Percentiles rank a stretch among this genome's conserved stretches.
Conservation (phyloP, 1,139 yeast genomes). For the Waltiozyma sp. region DNA sequence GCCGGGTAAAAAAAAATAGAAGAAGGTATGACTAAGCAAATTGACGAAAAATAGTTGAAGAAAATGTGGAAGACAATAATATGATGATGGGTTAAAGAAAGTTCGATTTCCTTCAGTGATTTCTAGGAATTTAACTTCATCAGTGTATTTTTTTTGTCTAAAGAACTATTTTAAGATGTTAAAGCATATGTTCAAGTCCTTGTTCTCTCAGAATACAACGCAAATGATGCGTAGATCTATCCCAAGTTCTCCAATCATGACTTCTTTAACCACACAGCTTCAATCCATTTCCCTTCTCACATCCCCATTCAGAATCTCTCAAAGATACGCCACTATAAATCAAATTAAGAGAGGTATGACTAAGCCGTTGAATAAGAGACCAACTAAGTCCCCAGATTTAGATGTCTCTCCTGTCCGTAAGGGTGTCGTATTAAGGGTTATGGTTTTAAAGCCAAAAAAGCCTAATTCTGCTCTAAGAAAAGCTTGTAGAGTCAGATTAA, state of each 20-base stretch:
- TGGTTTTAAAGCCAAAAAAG: conserved; percentile 93
- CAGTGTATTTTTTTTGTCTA: background rate
- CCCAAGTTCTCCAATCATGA: conserved; percentile 2
- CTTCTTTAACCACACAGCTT: conserved; percentile 7
- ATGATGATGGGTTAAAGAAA: too few relatives aligned
- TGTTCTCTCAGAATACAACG: conserved; percentile 9
- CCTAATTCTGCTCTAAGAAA: conserved; percentile 98
- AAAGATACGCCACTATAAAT: conserved; percentile 51
- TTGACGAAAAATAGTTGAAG: background rate
- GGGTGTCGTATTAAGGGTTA: conserved; percentile 90
- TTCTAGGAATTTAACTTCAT: background rate
- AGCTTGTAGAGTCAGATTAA: conserved; percentile 87
- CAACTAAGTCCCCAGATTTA: conserved; percentile 69
- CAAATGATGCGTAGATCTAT: conserved; percentile 9
- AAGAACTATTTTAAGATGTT: conserved; percentile 6
- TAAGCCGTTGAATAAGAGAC: conserved; percentile 38
- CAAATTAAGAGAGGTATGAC: conserved; percentile 62
- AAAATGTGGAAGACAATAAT: background rate
- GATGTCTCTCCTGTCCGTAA: conserved; percentile 74
- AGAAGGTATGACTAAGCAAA: background rate
- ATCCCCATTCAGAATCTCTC: conserved; percentile 10
- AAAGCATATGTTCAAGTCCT: conserved; percentile 15
- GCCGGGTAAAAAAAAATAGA: background rate
- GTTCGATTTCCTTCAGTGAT: too few relatives aligned
- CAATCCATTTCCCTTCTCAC: conserved; percentile 10